Conservation (phyloP, 2,329 filamentous ascomycete genomes). For the Plectosphaerella cucumerina region DNA sequence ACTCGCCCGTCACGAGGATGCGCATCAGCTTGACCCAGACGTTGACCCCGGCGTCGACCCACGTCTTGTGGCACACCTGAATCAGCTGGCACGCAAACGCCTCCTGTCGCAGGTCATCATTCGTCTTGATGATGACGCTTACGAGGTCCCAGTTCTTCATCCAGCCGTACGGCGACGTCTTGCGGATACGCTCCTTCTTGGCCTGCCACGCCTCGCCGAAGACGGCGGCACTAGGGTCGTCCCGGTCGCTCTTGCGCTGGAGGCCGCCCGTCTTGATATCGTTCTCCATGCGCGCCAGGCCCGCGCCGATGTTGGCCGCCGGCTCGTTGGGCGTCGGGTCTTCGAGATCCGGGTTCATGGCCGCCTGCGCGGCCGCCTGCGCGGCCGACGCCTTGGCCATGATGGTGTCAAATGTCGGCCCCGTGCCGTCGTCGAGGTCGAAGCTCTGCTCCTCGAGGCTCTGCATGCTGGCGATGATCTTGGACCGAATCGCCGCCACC, state of each 20-base stretch:
- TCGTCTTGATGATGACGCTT: conserved; percentile 85
- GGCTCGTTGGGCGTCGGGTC: conserved; percentile 48
- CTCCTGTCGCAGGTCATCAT: conserved; percentile 77
- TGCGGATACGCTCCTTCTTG: conserved; percentile 79
- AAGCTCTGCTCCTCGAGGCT: conserved; percentile 83
- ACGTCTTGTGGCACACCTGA: conserved; percentile 75
- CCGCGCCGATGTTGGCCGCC: conserved; percentile 63
- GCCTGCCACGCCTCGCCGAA: conserved; percentile 84
- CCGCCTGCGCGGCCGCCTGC: conserved; percentile 34
- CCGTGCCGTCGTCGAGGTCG: conserved; percentile 65
- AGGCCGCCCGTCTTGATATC: conserved; percentile 83
- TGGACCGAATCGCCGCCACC: conserved; percentile 77
- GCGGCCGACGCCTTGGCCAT: conserved; percentile 66
- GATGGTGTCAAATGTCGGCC: conserved; percentile 76
- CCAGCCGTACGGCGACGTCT: conserved; percentile 80
- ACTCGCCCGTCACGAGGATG: conserved; percentile 80
- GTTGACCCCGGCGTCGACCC: conserved; percentile 67
- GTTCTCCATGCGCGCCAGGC: conserved; percentile 82
- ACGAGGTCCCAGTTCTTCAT: conserved; percentile 89
- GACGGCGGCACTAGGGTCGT: conserved; percentile 80
- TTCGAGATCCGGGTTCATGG: conserved; percentile 48
- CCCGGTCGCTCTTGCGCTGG: conserved; percentile 74
- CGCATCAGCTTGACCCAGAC: conserved; percentile 92
- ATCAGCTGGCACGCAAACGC: conserved; percentile 86
- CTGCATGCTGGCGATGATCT: conserved; percentile 89